Evolutionary conservation across 257 asterid species (phyloP).

Genomic region (Misopates orontium): DNA sequence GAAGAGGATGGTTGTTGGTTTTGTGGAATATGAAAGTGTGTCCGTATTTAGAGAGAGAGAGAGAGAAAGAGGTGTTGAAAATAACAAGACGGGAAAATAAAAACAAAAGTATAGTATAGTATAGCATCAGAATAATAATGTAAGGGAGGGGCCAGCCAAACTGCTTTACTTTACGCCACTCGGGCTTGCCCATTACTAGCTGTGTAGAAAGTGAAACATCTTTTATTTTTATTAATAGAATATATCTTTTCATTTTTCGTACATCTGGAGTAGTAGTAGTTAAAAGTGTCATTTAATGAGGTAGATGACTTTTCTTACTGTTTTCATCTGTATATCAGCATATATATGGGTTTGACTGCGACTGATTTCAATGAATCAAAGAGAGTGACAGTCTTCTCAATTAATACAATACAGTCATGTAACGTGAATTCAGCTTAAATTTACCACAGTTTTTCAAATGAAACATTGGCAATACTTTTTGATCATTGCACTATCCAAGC

Average conservation of each 20-base stretch:
- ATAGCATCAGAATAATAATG: conserved; percentile 29
- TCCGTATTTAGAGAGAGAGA: conserved; percentile 20
- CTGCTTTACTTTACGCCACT: conserved; percentile 33
- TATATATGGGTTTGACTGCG: too few species aligned
- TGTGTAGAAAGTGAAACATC: conserved; percentile 50
- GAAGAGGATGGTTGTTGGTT: neutral
- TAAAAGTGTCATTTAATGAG: conserved; percentile 40
- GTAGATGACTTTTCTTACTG: conserved; percentile 4
- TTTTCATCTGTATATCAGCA: too few species aligned
- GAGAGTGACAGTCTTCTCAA: too few species aligned
- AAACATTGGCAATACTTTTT: too few species aligned
- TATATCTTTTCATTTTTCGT: too few species aligned
- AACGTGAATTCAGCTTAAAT: too few species aligned
- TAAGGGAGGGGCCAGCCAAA: conserved; percentile 24
- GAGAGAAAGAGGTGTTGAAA: conserved; percentile 44
- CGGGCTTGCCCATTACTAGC: conserved; percentile 44
- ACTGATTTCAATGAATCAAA: too few species aligned
- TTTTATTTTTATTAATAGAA: too few species aligned
- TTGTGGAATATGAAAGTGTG: neutral
- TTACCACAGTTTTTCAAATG: too few species aligned
- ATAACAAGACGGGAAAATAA: conserved; percentile 60
- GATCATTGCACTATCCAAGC: too few species aligned
- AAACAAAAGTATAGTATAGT: conserved; percentile 33
- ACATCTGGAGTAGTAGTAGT: conserved; percentile 28
- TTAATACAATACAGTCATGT: too few species aligned